Conservation (phyloP, 2,329 filamentous ascomycete species). For the Aspergillus eucalypticola region DNA sequence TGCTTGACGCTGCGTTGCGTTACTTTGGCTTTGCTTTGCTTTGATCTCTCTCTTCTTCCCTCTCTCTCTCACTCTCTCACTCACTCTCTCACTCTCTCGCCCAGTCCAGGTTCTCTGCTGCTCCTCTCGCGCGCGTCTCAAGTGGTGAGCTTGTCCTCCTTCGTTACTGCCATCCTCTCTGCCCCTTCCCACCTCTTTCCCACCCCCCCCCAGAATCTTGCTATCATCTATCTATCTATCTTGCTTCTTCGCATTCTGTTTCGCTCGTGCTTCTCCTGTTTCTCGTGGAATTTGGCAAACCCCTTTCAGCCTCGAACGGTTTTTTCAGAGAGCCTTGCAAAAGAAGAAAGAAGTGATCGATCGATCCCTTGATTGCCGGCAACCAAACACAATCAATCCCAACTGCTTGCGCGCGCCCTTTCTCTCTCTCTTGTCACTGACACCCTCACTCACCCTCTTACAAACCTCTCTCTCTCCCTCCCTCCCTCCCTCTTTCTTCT, state of each 20-base stretch:
- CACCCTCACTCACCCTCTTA: neutral
- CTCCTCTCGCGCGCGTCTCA: neutral
- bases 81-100: neutral
- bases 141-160: slow-evolving; percentile 1
- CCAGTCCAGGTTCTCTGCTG: neutral
- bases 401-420: slow-evolving; percentile 12
- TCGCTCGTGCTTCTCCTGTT: slow-evolving; percentile 4
- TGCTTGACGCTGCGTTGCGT: no score
- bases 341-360: neutral
- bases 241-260: neutral
- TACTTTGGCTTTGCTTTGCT: neutral
- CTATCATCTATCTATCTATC: neutral
- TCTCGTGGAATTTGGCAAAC: neutral
- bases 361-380: slow-evolving; percentile 2
- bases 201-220: no score
- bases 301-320: neutral
- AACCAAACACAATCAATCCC: slow-evolving; percentile 3
- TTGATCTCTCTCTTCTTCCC: neutral
- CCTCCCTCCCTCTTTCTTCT: neutral
- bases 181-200: neutral
- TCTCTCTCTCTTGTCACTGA: slow-evolving; percentile 8
- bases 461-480: neutral
- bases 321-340: neutral
- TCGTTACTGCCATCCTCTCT: neutral
- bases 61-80: neutral